Evolutionary conservation across 225 moss, liverwort and hornwort species (phyloP), one percentile per base, ranked within the genome.

Genomic region (Asterella californica): DNA sequence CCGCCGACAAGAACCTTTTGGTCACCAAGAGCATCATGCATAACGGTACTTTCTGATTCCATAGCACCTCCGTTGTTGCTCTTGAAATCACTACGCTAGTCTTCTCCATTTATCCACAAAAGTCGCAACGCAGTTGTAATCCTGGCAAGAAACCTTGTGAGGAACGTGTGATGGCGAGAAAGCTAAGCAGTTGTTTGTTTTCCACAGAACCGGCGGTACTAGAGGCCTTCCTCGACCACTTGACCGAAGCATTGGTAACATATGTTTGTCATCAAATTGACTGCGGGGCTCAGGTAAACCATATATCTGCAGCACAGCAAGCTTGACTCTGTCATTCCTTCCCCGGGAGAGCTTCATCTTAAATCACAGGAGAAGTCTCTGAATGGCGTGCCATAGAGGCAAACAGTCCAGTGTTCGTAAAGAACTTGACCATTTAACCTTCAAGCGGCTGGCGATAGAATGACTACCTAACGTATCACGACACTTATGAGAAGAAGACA

Each of bases 241-340:
- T 97, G 33, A 94, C 94, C 4, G 93, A 97, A 29, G 91, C 92
- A 76, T 87, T 97, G 10, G 88, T 86, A 38, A 79, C 48, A 4
- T 97, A 97, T 37, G 79, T 97, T n/a, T 90, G 91, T 10, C 86
- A 94, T 72, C 94, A 97, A 67, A 89, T 94, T 61, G 92, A 97
- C 1, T 84, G 80, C 18, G 97, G 97, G 33, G 97, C 94, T 8
- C 97, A 97, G 78, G 87, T 85, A 80, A 32, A 75, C 5, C 21
- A 38, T 63, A 7, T 54, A 17, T 73, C 48, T 36, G 45, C 42
- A 42, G 24, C 38, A 46, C 21, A 36, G 0, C 18, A 42, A 15
- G 3, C 25, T 42, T 42, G 21, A 10, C 25, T 24, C 8, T 6
- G 42, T 42, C 7, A 3, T 2, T 7, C 7, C 42, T 42, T 42